Evolutionary conservation across 2,329 filamentous ascomycete species (phyloP).

Genomic region (Alternaria sp.): DNA sequence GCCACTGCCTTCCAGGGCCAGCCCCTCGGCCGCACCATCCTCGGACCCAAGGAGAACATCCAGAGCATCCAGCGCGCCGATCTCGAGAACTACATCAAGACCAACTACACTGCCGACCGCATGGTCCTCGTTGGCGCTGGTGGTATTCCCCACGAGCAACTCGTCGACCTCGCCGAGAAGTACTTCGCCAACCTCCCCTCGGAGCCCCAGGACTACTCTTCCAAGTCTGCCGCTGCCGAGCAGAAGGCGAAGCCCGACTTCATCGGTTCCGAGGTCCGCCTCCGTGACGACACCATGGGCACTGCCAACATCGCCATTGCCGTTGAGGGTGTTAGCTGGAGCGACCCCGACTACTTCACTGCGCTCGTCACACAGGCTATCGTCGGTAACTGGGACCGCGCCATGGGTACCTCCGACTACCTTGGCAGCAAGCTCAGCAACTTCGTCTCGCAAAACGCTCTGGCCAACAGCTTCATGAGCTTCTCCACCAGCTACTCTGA

Average conservation of each 20-base stretch:
- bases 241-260: conserved; percentile 92
- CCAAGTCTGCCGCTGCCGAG: conserved; percentile 74
- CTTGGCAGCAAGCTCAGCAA: conserved; percentile 98
- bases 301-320: conserved; percentile 98
- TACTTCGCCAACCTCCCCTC: conserved; percentile 84
- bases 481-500: conserved; percentile 99
- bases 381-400: conserved; percentile 99
- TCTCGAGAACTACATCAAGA: conserved; percentile 96
- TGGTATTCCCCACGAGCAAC: conserved; percentile 90
- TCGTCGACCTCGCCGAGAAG: conserved; percentile 96
- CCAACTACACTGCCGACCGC: conserved; percentile 98
- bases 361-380: conserved; percentile 97
- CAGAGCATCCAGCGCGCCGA: conserved; percentile 92
- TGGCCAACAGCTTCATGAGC: conserved; percentile 99
- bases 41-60: conserved; percentile 98
- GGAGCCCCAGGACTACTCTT: conserved; percentile 76
- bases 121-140: conserved; percentile 98
- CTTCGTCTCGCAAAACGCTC: conserved; percentile 90
- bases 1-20: conserved; percentile 97
- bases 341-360: conserved; percentile 98
- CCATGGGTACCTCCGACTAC: conserved; percentile 96
- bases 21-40: conserved; percentile 94
- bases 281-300: conserved; percentile 94
- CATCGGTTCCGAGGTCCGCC: conserved; percentile 92
- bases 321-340: conserved; percentile 99